Evolutionary conservation across 148 eudicot species (phyloP).

Genomic region (Salicornia ramosissima): DNA sequence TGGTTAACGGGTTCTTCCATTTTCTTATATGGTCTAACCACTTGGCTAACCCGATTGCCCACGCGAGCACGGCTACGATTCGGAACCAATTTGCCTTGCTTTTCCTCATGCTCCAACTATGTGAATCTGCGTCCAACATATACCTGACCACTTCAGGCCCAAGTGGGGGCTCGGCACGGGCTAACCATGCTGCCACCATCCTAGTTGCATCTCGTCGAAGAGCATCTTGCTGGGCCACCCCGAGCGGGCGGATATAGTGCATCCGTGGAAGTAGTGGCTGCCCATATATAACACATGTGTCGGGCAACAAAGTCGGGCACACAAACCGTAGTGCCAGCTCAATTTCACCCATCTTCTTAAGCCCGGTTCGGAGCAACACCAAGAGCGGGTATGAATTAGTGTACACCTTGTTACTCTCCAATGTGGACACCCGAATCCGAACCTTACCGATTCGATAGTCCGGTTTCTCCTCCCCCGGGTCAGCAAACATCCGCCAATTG

Average conservation of each 20-base stretch:
- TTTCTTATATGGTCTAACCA: constrained; percentile 76
- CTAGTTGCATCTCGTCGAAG: constrained; percentile 73
- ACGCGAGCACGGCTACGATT: constrained; percentile 76
- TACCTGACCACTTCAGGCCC: constrained; percentile 84
- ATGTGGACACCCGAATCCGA: constrained; percentile 78
- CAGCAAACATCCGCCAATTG: constrained; percentile 76
- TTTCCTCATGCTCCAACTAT: constrained; percentile 94
- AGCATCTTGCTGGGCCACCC: constrained; percentile 92
- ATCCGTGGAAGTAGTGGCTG: constrained; percentile 80
- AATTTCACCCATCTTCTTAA: constrained; percentile 93
- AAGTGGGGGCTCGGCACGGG: constrained; percentile 82
- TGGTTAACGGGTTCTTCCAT: constrained; percentile 86
- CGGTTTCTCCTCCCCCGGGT: constrained; percentile 52
- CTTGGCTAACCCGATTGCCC: constrained; percentile 85
- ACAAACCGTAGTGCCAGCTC: constrained; percentile 84
- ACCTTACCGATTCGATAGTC: constrained; percentile 80
- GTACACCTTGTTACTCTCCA: constrained; percentile 86
- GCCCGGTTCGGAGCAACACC: constrained; percentile 51
- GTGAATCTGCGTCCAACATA: constrained; percentile 88
- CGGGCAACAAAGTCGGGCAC: constrained; percentile 78
- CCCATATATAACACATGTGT: constrained; percentile 71
- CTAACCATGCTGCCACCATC: constrained; percentile 86
- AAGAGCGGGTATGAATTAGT: constrained; percentile 77
- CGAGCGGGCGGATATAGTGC: constrained; percentile 93
- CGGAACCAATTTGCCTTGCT: constrained; percentile 94